Base-by-base conservation (phyloP, 176 grass and related monocot species). In the Coix lacrymajobi region DNA sequence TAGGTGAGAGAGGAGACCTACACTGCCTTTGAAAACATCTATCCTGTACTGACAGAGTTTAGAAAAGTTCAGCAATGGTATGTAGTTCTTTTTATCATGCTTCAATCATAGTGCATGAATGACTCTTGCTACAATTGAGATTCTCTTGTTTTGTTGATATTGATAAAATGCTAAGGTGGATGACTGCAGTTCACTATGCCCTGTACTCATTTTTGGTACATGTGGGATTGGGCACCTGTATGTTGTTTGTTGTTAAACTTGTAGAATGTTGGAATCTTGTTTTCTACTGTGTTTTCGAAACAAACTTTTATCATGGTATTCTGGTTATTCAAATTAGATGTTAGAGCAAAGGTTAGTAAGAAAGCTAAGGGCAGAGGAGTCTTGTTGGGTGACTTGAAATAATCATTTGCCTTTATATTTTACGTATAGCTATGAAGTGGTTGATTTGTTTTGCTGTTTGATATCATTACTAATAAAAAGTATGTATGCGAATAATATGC, bases 1-100 rank as follows among this genome's bases (percentile, higher is more conserved):
- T 73, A 98, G 92, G 96, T 98, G 86, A 91, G 92, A 84, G 92
- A 98, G 66, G 96, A 98, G 85, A 98, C 96, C 1, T 98, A 98
- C 64, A 98, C 96, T 3, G 96, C 96, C 28, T 95, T 95, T 11
- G 92, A 98, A 57, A 98, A 98, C 57, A 98, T 98, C 86, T 98
- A 98, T 79, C 96, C 92, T 78, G 92, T 98, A 37, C 76, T 95
- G 13, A 57, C 87, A 34, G 92, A 95, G 82, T 98, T 98, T 83
- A 89, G 92, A 80, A 98, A 98, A 91, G 81, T 91, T 49, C 92
- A 94, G 71, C 92, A 95, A 87, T 93, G 92, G 96, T 98, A 93
- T 31, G 79, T 41, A 15, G 43, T 28, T 34, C 6, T 28, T 74
- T 74, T 31, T 44, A n/a, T 38, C 11, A 48, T 41, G 20, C 38